Percentiles rank a stretch among this genome's conserved stretches.
phyloP scores from a whole-genome alignment of 2,329 filamentous ascomycete genomes.

The Beauveria pseudobassiana region DNA sequence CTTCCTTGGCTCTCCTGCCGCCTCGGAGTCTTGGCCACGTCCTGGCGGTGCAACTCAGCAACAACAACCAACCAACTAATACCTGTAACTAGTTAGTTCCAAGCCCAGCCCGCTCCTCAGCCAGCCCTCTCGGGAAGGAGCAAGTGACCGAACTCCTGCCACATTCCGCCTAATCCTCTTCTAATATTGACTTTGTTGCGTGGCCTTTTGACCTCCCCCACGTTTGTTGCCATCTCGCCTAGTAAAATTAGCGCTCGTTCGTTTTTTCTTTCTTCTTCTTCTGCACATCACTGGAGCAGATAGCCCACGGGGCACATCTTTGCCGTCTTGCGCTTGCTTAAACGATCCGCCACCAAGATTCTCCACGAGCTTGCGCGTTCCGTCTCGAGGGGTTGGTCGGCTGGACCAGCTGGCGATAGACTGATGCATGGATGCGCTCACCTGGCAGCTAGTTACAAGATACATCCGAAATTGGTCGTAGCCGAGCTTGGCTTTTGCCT shows the following conservation, averaged over 20 bases:
- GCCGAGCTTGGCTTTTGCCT: background rate
- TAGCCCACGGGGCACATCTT: background rate
- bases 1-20: too few relatives aligned
- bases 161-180: too few relatives aligned
- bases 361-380: conserved; percentile 4
- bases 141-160: too few relatives aligned
- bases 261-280: background rate
- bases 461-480: too few relatives aligned
- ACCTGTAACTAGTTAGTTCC: too few relatives aligned
- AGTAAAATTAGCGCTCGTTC: background rate
- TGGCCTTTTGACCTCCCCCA: too few relatives aligned
- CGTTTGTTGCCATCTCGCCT: background rate
- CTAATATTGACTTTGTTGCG: too few relatives aligned
- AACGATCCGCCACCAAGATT: background rate
- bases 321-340: background rate
- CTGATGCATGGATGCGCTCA: conserved; percentile 4
- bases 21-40: too few relatives aligned
- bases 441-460: background rate
- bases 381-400: background rate
- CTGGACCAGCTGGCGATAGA: background rate
- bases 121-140: too few relatives aligned
- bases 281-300: background rate
- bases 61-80: too few relatives aligned
- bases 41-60: too few relatives aligned
- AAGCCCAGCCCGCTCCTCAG: too few relatives aligned